Evolutionary conservation across 2,329 filamentous ascomycete species (phyloP), one percentile per base, ranked within the genome.

Genomic region (Fusarium penzigii): DNA sequence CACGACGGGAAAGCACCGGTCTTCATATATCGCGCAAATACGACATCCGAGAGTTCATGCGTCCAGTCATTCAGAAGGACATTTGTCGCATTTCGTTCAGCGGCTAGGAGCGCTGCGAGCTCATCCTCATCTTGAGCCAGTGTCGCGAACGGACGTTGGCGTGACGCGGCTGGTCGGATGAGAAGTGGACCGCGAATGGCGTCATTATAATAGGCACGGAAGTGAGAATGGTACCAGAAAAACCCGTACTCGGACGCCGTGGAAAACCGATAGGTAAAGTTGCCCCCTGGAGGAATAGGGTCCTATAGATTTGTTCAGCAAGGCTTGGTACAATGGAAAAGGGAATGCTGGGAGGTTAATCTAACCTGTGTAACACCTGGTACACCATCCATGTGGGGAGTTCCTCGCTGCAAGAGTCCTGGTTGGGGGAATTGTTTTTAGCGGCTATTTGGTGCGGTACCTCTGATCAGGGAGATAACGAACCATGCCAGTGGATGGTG

Each of bases 401-500:
- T 25, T 25, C 20, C 20, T 25, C 20, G 20, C 20, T 25, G 20
- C 20, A 25, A 25, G 20, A 25, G 20, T 25, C 20, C 20, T 25
- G 20, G 20, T 25, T 25, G 20, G 20, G 20, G 20, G 20, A 25
- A 25, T 25, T 25, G 20, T 25, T 48, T 48, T 41, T 41, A 48
- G 14, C 29, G 40, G 6, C 40, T 36, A 12, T 48, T 16, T 48
- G 46, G 16, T 48, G n/a, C 46, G 39, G 17, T 48, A 40, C 46
- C 46, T 48, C 20, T 25, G 25, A 12, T 9, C 42, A 20, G 16
- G 16, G 14, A 44, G 42, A 32, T 7, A 44, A 32, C 17, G 17
- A 32, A 17, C 16, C 16, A 32, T 44, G 42, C 51, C 51, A 53
- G 25, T 53, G 51, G 29, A 53, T 53, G 6, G 48, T 53, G 14